Conservation (phyloP, 2,329 filamentous ascomycete genomes). For the Podosphaera fusca region DNA sequence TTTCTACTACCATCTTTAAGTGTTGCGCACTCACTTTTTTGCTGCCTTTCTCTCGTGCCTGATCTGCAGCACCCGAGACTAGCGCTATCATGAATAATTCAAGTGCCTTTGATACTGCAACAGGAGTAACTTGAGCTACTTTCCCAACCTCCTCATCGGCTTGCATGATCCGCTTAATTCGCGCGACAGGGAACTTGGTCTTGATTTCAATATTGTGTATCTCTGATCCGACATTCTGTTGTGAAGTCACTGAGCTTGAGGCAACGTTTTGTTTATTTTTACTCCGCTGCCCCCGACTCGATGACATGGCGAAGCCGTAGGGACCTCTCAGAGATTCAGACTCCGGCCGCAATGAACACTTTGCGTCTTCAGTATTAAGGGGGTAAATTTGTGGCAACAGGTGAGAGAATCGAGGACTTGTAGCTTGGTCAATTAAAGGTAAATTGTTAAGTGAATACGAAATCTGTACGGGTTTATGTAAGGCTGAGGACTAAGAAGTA, state of each 20-base stretch:
- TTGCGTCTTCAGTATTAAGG: neutral
- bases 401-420: neutral
- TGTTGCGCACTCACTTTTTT: conserved; percentile 80
- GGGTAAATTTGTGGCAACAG: neutral
- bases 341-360: neutral
- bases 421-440: neutral
- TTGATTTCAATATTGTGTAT: conserved; percentile 41
- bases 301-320: neutral
- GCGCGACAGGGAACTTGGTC: conserved; percentile 89
- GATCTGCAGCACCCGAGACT: conserved; percentile 66
- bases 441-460: neutral
- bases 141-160: conserved; percentile 97
- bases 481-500: neutral
- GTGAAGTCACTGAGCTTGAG: neutral
- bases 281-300: neutral
- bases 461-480: neutral
- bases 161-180: conserved; percentile 99
- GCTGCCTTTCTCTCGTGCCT: conserved; percentile 60
- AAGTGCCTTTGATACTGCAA: conserved; percentile 81
- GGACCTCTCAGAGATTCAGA: neutral
- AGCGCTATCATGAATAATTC: conserved; percentile 96
- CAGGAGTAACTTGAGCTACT: conserved; percentile 90
- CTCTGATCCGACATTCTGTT: conserved; percentile 14
- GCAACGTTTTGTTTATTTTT: neutral
- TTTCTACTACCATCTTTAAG: conserved; percentile 73